Base-by-base conservation (phyloP, 257 asterid species). In the Galeopsis tetrahit region DNA sequence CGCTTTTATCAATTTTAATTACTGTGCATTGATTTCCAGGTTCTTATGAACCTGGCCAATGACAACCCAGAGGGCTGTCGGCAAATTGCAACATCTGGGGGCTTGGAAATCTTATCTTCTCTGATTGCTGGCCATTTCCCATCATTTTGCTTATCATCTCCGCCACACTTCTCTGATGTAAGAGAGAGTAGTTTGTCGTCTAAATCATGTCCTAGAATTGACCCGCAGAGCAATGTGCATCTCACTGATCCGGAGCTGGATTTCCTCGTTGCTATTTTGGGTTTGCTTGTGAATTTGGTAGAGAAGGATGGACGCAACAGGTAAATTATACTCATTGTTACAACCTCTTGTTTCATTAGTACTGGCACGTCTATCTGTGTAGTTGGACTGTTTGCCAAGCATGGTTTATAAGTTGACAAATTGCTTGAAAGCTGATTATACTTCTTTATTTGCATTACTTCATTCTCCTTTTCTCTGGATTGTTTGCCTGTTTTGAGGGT, bases 231-330 rank as follows among this genome's bases (percentile, higher is more conserved):
- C 38, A 83, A 80, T 65, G 66, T 66, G 28, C 78, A 57, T 72
- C 85, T 88, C 63, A 77, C 85, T 63, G 96, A 88, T 81, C 90
- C 86, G 69, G 90, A 90, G 77, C 84, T 90, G 60, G 92, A 90
- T 78, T 83, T 88, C 80, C 96, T 90, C 70, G 95, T 90, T 71
- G 92, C 95, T 73, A 85, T 90, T 76, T 68, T 90, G 79, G 96
- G 96, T n/a, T 82, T 90, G 80, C 95, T 90, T 70, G 96, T 90
- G 79, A 90, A 90, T 83, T 81, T 90, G 83, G 95, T 90, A 28
- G 96, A 90, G 84, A 90, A 90, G 81, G 95, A 88, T 67, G 82
- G 85, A 36, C 56, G 69, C 65, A 90, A 86, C 75, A 86, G 96
- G 96, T 90, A 68, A 59, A 57, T 63, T 62, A 36, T 44, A 74